Evolutionary conservation across 345 rosid genomes (phyloP).

Genomic region (Citrus inodora): DNA sequence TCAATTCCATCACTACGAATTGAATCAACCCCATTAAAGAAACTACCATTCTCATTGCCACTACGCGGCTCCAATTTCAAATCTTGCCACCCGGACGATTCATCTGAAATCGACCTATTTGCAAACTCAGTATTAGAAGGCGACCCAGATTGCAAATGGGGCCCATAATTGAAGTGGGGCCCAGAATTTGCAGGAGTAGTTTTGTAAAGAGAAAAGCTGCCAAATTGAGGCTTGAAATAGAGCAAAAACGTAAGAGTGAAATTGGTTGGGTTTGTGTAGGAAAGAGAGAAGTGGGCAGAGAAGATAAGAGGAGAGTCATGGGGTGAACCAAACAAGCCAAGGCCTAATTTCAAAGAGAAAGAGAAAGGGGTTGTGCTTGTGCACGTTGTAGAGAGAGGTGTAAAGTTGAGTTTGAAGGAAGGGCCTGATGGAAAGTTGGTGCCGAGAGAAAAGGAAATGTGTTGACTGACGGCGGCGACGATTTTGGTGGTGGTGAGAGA

Average conservation of each 20-base stretch:
- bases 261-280: constrained; percentile 17
- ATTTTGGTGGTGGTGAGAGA: constrained; percentile 24
- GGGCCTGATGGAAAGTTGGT: constrained; percentile 59
- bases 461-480: constrained; percentile 19
- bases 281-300: constrained; percentile 50
- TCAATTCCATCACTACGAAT: constrained; percentile 13
- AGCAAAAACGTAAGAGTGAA: constrained; percentile 48
- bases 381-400: constrained; percentile 20
- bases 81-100: constrained; percentile 45
- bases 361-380: constrained; percentile 35
- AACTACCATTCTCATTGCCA: constrained; percentile 23
- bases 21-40: constrained; percentile 10
- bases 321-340: constrained; percentile 61
- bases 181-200: background rate
- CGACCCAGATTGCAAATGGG: constrained; percentile 22
- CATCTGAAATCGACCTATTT: constrained; percentile 25
- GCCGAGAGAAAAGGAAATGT: constrained; percentile 41
- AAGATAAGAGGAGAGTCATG: constrained; percentile 52
- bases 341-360: constrained; percentile 56
- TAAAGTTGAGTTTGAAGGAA: constrained; percentile 45
- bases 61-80: constrained; percentile 45
- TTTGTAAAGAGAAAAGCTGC: constrained; percentile 48
- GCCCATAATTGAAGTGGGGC: background rate
- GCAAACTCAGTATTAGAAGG: constrained; percentile 22
- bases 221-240: constrained; percentile 58